Conservation (phyloP, 2,329 filamentous ascomycete genomes). For the Ophiostoma australiae region DNA sequence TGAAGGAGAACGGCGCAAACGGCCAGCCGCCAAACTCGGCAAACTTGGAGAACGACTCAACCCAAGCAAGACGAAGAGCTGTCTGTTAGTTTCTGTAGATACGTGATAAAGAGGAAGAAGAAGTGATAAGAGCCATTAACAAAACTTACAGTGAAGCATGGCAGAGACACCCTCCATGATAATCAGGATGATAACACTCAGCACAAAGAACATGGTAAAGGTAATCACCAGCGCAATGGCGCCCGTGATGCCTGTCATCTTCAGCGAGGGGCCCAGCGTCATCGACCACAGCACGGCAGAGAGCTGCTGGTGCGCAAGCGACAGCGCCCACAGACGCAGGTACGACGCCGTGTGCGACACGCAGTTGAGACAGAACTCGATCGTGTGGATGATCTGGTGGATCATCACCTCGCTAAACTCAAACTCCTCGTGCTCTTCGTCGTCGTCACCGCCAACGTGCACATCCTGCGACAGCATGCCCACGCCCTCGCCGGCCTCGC, state of each 20-base stretch:
- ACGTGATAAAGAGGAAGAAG: not conserved
- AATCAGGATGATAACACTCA: constrained; percentile 66
- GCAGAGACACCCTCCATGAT: constrained; percentile 95
- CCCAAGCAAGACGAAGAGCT: constrained; percentile 79
- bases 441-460: constrained; percentile 23
- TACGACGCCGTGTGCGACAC: constrained; percentile 98
- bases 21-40: constrained; percentile 85
- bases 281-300: constrained; percentile 94
- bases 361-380: constrained; percentile 98
- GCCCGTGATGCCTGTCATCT: constrained; percentile 59
- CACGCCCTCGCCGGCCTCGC: constrained; percentile 69
- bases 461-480: constrained; percentile 80
- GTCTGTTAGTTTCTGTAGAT: constrained; percentile 16
- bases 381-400: constrained; percentile 97
- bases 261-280: constrained; percentile 78
- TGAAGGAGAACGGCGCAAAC: constrained; percentile 87
- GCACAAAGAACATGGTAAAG: constrained; percentile 86
- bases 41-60: constrained; percentile 97
- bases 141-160: constrained; percentile 64
- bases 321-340: constrained; percentile 95
- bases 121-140: too few relatives aligned
- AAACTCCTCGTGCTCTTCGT: constrained; percentile 87
- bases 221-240: constrained; percentile 75
- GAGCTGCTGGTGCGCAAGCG: constrained; percentile 93
- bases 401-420: constrained; percentile 98